Evolutionary conservation across 306 rosid genomes (phyloP).

Genomic region (Cercis canadensis): DNA sequence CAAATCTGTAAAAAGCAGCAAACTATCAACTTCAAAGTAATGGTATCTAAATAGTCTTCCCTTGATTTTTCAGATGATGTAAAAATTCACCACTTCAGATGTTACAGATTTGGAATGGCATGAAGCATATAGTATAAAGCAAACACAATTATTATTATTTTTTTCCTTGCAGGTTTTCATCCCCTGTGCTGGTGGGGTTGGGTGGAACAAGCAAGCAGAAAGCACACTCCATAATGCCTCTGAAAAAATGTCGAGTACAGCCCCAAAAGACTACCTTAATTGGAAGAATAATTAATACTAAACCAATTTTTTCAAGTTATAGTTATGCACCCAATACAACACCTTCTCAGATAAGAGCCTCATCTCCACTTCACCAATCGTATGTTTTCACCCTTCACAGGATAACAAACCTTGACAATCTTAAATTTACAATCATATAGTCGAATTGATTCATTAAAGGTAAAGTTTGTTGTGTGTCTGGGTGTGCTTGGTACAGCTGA

Average conservation of each 20-base stretch:
- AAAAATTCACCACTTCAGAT: neutral
- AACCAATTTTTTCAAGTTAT: neutral
- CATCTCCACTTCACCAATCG: constrained; percentile 3
- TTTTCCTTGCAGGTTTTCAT: neutral
- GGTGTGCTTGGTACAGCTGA: too few species aligned
- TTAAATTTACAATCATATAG: constrained; percentile 26
- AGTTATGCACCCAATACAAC: neutral
- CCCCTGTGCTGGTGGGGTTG: neutral
- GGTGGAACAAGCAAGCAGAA: constrained; percentile 18
- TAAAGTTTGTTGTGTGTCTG: too few species aligned
- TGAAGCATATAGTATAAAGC: constrained; percentile 12
- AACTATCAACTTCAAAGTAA: constrained; percentile 23
- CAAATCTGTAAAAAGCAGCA: constrained; percentile 35
- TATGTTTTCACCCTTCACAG: constrained; percentile 4
- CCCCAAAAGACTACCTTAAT: constrained; percentile 1
- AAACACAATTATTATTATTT: neutral
- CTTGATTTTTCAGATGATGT: constrained; percentile 13
- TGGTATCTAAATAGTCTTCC: constrained; percentile 2
- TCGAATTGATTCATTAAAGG: constrained; percentile 25
- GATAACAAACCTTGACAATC: constrained; percentile 7
- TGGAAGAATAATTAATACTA: neutral
- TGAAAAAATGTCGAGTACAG: too few species aligned
- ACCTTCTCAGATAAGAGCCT: neutral
- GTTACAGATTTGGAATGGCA: neutral
- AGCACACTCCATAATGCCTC: too few species aligned